Percentiles rank a stretch among this genome's conserved stretches.
These are phyloP conservation scores for Elongisporangium prolatum DNA, from an alignment of 352 stramenopile genomes.

Conservation along the genomic window DNA sequence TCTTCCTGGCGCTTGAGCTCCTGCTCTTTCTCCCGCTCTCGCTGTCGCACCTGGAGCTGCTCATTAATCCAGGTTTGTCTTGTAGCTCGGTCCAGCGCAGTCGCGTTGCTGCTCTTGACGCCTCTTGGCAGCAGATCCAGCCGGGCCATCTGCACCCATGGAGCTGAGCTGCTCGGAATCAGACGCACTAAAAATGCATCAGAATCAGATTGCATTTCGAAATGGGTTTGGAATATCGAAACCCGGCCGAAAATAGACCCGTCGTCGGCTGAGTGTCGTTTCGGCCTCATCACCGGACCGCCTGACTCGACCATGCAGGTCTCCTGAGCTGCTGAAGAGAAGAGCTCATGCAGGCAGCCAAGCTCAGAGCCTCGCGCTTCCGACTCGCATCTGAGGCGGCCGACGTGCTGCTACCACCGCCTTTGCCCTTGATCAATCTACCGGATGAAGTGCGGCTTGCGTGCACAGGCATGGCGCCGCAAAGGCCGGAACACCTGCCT, in stretches of 20 bases:
- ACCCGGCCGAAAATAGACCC: not conserved
- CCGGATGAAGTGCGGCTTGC: conserved; percentile 39
- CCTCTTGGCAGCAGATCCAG: not conserved
- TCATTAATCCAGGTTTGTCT: conserved; percentile 38
- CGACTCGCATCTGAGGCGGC: not conserved
- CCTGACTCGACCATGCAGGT: not conserved
- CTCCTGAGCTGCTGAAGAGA: not conserved
- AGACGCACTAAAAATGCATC: not conserved
- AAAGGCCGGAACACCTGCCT: conserved; percentile 38
- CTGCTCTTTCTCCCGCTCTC: conserved; percentile 31
- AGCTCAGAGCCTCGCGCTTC: not conserved
- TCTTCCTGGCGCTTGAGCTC: conserved; percentile 21
- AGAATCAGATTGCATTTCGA: not conserved
- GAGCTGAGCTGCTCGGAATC: not conserved
- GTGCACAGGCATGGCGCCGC: conserved; percentile 29
- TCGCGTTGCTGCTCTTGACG: not conserved
- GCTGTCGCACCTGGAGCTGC: conserved; percentile 36
- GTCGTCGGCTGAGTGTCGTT: not conserved
- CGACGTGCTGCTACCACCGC: conserved; percentile 44
- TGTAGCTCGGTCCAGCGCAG: not conserved
- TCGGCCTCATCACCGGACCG: not conserved
- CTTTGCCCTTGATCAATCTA: conserved; percentile 53
- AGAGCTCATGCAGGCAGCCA: not conserved
- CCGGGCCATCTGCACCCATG: not conserved
- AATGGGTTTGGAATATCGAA: not conserved